Percentiles rank a stretch among this genome's conserved stretches.
phyloP scores from a whole-genome alignment of 768 basidiomycete genomes.

The button mushroom (Agaricus bisporus) region DNA sequence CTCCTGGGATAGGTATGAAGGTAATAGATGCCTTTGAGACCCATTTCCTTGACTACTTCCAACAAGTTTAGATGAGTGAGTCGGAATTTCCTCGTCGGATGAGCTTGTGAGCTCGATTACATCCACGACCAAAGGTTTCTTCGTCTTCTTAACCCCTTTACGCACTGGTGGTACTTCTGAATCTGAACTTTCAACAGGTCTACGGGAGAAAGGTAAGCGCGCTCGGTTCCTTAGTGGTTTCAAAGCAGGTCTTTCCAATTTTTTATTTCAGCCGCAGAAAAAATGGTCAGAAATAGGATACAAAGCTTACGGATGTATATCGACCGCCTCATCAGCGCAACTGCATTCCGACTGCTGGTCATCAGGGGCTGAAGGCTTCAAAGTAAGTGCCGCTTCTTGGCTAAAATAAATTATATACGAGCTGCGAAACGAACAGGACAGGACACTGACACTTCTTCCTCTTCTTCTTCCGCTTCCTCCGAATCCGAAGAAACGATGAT shows the following conservation, averaged over 20 bases:
- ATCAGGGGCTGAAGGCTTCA: not conserved
- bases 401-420: not conserved
- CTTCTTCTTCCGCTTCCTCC: slow-evolving; percentile 25
- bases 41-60: not conserved
- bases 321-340: not conserved
- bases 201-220: slow-evolving; percentile 17
- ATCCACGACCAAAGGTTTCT: slow-evolving; percentile 15
- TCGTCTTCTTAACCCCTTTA: slow-evolving; percentile 19
- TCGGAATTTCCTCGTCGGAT: not conserved
- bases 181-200: slow-evolving; percentile 30
- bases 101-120: slow-evolving; percentile 2
- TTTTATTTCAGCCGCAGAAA: slow-evolving; percentile 1
- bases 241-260: slow-evolving; percentile 4
- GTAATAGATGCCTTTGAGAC: not conserved
- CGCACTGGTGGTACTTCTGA: slow-evolving; percentile 18
- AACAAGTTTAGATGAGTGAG: not conserved
- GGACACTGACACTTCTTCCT: slow-evolving; percentile 1
- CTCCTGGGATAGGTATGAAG: slow-evolving; percentile 1
- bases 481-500: slow-evolving; percentile 55
- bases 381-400: not conserved
- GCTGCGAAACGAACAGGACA: not conserved
- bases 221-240: not conserved
- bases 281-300: not conserved
- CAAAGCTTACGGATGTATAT: not conserved
- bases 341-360: not conserved